These are phyloP conservation scores for Sungouiozyma ichnusensis DNA, from an alignment of 805 yeast genomes.

Conservation along the genomic window DNA sequence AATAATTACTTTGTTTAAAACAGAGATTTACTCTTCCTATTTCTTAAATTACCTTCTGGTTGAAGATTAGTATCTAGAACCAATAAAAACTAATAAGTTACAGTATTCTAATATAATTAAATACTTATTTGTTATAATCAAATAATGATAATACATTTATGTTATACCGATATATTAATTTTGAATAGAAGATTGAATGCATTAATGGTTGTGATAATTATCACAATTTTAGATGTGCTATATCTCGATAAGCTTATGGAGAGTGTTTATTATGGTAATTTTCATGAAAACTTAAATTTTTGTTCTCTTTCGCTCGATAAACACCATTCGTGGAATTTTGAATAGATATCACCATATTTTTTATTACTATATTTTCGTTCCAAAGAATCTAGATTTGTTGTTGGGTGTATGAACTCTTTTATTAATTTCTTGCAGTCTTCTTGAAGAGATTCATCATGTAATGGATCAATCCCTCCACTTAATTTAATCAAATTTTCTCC, in stretches of 20 bases:
- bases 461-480: conserved; percentile 22
- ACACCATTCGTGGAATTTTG: conserved; percentile 3
- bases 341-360: conserved; percentile 13
- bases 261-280: not conserved
- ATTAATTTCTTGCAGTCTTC: conserved; percentile 17
- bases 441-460: conserved; percentile 15
- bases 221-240: not conserved
- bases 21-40: too few relatives aligned
- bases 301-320: not conserved
- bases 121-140: not conserved
- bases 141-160: not conserved
- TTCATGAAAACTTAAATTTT: not conserved
- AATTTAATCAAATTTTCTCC: conserved; percentile 16
- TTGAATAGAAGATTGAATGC: not conserved
- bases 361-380: conserved; percentile 15
- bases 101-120: too few relatives aligned
- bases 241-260: not conserved
- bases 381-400: conserved; percentile 22
- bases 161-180: not conserved
- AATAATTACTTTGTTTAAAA: too few relatives aligned
- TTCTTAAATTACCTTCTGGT: too few relatives aligned
- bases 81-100: too few relatives aligned
- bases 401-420: conserved; percentile 19
- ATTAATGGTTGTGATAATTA: not conserved
- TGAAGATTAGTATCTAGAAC: too few relatives aligned